Base-by-base conservation (phyloP, 2,329 filamentous ascomycete species). In the Phaeophleospora eucalypticola region DNA sequence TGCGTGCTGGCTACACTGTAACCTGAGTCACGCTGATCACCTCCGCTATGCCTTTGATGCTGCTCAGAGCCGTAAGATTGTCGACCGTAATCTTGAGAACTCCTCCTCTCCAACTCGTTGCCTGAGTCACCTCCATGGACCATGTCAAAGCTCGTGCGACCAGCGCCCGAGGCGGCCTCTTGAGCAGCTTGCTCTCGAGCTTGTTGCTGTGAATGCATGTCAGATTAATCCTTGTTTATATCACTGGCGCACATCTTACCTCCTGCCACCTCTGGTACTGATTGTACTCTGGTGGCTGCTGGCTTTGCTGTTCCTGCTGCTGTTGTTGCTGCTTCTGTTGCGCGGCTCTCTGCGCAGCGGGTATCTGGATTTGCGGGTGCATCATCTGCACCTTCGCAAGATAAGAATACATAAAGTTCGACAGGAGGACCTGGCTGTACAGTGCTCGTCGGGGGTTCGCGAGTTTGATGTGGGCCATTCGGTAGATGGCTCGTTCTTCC, bases 321-420 rank as follows among this genome's bases (percentile, higher is more conserved):
- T 44, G n/a, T 63, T 70, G 48, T 55, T 71, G 57, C 19, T 53
- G 54, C 45, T 59, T 63, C 54, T 72, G 68, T 52, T 66, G 61
- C 27, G 57, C 45, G 54, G 58, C 49, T 58, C 58, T 50, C 59
- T 89, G 89, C 29, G 86, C 83, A 14, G 77, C 73, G n/a, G 88
- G 88, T 36, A 95, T 84, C 61, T 94, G 87, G 71, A 96, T 87
- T 63, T 95, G 88, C 36, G 93, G 93, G 67, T 98, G 93, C 88
- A 96, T 96, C 62, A 94, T 89, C 70, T 98, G 93, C 37, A 98
- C 93, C 68, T 97, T 98, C 52, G 93, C 93, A 55, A 98, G 79
- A 67, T 98, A 98, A 47, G 89, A 93, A 72, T 98, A 98, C 93
- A 98, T 98, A 70, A 98, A 98, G 68, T 98, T 98, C 70, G 90